Percentiles rank a stretch among this genome's conserved stretches.
phyloP scores from a whole-genome alignment of 495 filamentous ascomycete species.

The Aspergillus ellipticus region DNA sequence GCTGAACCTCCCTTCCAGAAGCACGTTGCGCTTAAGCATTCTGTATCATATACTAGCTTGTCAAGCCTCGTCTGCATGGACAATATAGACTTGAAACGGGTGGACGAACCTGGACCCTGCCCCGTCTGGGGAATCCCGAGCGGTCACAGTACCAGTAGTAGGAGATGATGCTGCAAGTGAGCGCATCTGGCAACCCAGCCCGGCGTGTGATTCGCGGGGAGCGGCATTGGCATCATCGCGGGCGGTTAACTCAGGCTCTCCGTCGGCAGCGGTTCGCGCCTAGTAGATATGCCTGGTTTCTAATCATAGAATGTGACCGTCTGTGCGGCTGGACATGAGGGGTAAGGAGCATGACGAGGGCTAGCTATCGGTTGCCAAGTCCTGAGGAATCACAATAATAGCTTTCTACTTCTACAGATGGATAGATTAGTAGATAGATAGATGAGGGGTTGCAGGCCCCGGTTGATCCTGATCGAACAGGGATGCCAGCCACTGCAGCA shows the following conservation, averaged over 20 bases:
- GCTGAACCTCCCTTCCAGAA: neutral
- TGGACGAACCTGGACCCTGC: neutral
- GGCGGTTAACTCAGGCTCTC: neutral
- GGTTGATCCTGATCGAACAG: neutral
- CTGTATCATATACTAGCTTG: neutral
- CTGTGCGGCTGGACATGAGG: neutral
- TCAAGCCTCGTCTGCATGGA: neutral
- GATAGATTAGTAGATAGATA: too few relatives aligned
- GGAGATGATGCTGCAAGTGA: neutral
- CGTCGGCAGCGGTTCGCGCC: conserved; percentile 4
- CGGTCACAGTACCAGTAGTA: too few relatives aligned
- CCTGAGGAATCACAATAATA: neutral
- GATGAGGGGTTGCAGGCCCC: neutral
- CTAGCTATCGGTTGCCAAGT: neutral
- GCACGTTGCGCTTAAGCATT: neutral
- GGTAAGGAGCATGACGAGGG: neutral
- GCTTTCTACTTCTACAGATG: too few relatives aligned
- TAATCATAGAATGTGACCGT: conserved; percentile 1
- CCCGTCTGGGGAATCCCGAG: neutral
- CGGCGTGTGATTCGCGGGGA: neutral
- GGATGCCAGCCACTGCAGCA: neutral
- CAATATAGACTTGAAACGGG: neutral
- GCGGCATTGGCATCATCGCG: neutral
- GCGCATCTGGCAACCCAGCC: neutral
- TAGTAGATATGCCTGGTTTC: neutral